A percentile compares a stretch with the other conserved stretches of the same genome.
Evolutionary conservation across 805 yeast genomes (phyloP).

Genomic region (Phaffomyces antillensis): DNA sequence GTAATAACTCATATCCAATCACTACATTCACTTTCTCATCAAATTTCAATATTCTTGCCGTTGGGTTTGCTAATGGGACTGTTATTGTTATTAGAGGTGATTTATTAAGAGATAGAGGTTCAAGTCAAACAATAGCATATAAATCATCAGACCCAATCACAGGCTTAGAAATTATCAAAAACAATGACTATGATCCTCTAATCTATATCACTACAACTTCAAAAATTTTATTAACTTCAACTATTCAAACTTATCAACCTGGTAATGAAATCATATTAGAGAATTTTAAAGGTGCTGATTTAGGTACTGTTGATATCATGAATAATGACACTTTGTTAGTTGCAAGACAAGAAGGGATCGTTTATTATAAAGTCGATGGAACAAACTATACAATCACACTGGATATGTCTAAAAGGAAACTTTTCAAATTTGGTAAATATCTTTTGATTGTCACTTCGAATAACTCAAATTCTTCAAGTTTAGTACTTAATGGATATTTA

Average conservation of each 20-base stretch:
- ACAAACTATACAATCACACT: constrained; percentile 48
- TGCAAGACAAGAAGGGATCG: constrained; percentile 56
- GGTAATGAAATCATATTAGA: constrained; percentile 47
- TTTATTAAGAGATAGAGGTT: constrained; percentile 78
- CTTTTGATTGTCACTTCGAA: constrained; percentile 53
- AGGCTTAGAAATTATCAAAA: constrained; percentile 49
- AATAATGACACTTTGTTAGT: constrained; percentile 49
- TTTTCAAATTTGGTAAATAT: constrained; percentile 46
- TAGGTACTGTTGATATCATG: constrained; percentile 34
- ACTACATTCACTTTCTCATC: constrained; percentile 51
- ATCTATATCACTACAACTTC: constrained; percentile 73
- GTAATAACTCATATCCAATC: constrained; percentile 71
- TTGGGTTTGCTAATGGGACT: constrained; percentile 81
- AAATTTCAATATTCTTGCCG: constrained; percentile 56
- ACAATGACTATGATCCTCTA: constrained; percentile 35
- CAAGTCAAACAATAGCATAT: constrained; percentile 75
- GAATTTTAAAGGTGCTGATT: constrained; percentile 35
- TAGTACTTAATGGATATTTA: constrained; percentile 25
- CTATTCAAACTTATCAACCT: constrained; percentile 73
- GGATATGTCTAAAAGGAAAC: constrained; percentile 47
- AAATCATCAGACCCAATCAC: constrained; percentile 75
- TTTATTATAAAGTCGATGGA: constrained; percentile 51
- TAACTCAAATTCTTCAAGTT: constrained; percentile 26
- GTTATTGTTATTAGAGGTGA: constrained; percentile 85
- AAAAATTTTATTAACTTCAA: constrained; percentile 60